Conservation (phyloP, 768 basidiomycete genomes). For the Amanita subjunquillea region DNA sequence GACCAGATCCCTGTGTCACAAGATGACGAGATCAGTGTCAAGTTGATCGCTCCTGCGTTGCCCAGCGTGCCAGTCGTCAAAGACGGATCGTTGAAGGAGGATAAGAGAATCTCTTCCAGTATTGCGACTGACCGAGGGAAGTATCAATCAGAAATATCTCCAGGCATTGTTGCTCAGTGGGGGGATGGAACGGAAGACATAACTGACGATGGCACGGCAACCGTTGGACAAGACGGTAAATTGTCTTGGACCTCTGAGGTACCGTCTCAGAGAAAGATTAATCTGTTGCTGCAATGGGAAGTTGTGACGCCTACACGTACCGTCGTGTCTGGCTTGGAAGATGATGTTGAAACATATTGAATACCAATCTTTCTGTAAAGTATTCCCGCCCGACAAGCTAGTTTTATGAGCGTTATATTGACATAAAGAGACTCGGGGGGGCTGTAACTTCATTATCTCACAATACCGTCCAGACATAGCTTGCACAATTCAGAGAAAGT, state of each 20-base stretch:
- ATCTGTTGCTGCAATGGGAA: conserved; percentile 24
- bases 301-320: conserved; percentile 15
- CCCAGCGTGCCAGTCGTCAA: not conserved
- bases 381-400: no score
- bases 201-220: conserved; percentile 15
- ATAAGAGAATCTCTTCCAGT: not conserved
- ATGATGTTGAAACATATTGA: no score
- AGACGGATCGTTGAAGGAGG: no score
- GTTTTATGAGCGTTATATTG: no score
- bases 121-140: not conserved
- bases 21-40: conserved; percentile 20
- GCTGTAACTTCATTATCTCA: no score
- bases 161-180: conserved; percentile 21
- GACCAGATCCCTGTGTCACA: conserved; percentile 27
- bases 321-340: no score
- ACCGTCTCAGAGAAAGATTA: conserved; percentile 19
- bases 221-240: conserved; percentile 23
- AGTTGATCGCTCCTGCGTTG: conserved; percentile 19
- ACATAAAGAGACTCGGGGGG: no score
- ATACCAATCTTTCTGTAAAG: no score
- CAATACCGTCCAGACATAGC: no score
- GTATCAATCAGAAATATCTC: conserved; percentile 12
- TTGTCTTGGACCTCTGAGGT: conserved; percentile 24
- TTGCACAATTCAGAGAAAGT: no score
- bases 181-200: conserved; percentile 11